Evolutionary conservation across 345 rosid genomes (phyloP).

Genomic region (Aquilaria malaccensis): DNA sequence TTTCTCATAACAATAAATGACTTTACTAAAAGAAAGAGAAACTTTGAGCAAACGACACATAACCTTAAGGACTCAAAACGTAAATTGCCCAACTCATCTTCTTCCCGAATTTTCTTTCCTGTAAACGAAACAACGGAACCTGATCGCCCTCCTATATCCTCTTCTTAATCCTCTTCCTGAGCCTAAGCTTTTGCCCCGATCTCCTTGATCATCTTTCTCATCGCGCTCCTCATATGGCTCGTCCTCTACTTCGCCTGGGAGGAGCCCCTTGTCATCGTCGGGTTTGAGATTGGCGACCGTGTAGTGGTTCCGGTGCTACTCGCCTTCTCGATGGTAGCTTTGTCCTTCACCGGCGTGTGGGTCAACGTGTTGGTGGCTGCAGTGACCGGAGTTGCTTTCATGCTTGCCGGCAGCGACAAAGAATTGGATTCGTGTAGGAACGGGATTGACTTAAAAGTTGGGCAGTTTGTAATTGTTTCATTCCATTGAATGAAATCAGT

Average conservation of each 20-base stretch:
- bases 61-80: no score
- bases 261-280: slow-evolving; percentile 37
- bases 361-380: slow-evolving; percentile 30
- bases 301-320: slow-evolving; percentile 32
- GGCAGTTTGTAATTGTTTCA: no score
- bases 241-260: slow-evolving; percentile 63
- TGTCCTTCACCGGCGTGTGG: slow-evolving; percentile 47
- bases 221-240: slow-evolving; percentile 52
- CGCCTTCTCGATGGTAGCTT: slow-evolving; percentile 25
- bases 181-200: slow-evolving; percentile 49
- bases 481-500: no score
- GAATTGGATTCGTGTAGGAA: slow-evolving; percentile 11
- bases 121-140: no score
- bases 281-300: slow-evolving; percentile 32
- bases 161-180: slow-evolving; percentile 32
- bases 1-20: no score
- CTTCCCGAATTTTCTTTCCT: no score
- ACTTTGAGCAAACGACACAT: no score
- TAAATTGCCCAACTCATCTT: no score
- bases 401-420: slow-evolving; percentile 38
- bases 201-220: slow-evolving; percentile 37
- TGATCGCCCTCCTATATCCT: slow-evolving; percentile 14
- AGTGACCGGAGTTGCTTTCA: slow-evolving; percentile 25
- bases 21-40: no score
- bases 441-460: no score